A percentile compares a stretch with the other conserved stretches of the same genome.
Conservation (phyloP, 2,329 filamentous ascomycete species). For the Cercospora nicotianae region DNA sequence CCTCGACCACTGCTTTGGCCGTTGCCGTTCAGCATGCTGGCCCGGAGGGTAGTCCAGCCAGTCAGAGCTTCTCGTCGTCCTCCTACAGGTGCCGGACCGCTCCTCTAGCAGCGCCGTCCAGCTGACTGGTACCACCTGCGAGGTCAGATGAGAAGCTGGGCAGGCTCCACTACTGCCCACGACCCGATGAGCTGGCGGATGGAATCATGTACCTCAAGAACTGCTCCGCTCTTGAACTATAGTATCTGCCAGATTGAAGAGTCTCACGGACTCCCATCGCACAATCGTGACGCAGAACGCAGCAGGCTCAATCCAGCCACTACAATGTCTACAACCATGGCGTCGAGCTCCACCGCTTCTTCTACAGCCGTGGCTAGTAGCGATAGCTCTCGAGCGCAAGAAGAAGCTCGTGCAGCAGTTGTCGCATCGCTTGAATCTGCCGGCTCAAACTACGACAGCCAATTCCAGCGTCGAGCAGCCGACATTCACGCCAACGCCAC, state of each 20-base stretch:
- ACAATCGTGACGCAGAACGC: neutral
- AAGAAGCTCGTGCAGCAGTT: conserved; percentile 54
- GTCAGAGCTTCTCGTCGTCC: conserved; percentile 17
- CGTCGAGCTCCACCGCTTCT: conserved; percentile 22
- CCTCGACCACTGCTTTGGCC: conserved; percentile 3
- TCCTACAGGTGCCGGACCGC: conserved; percentile 10
- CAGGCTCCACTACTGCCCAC: neutral
- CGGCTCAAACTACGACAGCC: conserved; percentile 67
- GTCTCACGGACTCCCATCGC: neutral
- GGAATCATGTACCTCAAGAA: neutral
- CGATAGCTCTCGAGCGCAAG: conserved; percentile 38
- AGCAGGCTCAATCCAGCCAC: neutral
- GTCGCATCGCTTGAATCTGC: conserved; percentile 54
- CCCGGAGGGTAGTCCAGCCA: conserved; percentile 13
- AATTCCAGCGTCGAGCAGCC: conserved; percentile 66
- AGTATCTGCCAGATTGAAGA: neutral
- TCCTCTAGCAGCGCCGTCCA: conserved; percentile 6
- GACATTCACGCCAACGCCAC: conserved; percentile 69
- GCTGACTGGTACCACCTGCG: conserved; percentile 16
- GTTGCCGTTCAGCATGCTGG: conserved; percentile 13
- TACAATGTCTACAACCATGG: conserved; percentile 1
- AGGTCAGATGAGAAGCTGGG: conserved; percentile 21
- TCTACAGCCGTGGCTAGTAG: conserved; percentile 23
- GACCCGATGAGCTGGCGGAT: neutral
- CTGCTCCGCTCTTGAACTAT: neutral